phyloP scores from a whole-genome alignment of 2,329 filamentous ascomycete genomes.

The Claviceps quebecensis region DNA sequence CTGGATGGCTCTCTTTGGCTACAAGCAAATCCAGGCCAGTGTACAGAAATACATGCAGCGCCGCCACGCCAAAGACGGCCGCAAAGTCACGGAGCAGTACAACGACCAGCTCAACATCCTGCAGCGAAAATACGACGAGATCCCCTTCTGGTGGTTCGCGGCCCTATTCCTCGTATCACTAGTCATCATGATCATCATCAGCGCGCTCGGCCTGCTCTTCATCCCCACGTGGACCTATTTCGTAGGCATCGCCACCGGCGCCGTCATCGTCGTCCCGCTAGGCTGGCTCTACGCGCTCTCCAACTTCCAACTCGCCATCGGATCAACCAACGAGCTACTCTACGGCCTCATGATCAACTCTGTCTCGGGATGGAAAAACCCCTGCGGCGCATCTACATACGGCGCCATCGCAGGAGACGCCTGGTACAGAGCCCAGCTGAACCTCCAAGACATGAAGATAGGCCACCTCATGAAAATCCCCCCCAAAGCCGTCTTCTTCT shows the following conservation, averaged over 20 bases:
- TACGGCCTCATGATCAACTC: constrained; percentile 46
- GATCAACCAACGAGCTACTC: constrained; percentile 44
- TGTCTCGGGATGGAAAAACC: constrained; percentile 36
- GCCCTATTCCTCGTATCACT: constrained; percentile 32
- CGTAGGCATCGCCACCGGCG: constrained; percentile 40
- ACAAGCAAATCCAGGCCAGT: constrained; percentile 29
- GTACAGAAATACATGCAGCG: constrained; percentile 28
- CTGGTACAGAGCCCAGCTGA: constrained; percentile 44
- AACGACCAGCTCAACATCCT: constrained; percentile 44
- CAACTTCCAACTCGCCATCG: constrained; percentile 38
- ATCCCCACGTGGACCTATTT: constrained; percentile 48
- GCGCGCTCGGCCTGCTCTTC: constrained; percentile 37
- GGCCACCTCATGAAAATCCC: constrained; percentile 50
- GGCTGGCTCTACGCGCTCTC: constrained; percentile 47
- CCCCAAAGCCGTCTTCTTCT: constrained; percentile 44
- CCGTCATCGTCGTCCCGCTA: constrained; percentile 40
- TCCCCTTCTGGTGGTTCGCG: constrained; percentile 45
- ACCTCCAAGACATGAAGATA: constrained; percentile 50
- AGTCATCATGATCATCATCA: constrained; percentile 35
- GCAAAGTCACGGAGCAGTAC: constrained; percentile 39
- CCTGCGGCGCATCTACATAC: constrained; percentile 42
- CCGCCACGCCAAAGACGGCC: constrained; percentile 13
- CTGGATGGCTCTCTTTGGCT: constrained; percentile 45
- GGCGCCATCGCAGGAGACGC: constrained; percentile 46
- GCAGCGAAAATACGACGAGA: constrained; percentile 31